Evolutionary conservation across 2,329 filamentous ascomycete genomes (phyloP).

Genomic region (Daldinia sp.): DNA sequence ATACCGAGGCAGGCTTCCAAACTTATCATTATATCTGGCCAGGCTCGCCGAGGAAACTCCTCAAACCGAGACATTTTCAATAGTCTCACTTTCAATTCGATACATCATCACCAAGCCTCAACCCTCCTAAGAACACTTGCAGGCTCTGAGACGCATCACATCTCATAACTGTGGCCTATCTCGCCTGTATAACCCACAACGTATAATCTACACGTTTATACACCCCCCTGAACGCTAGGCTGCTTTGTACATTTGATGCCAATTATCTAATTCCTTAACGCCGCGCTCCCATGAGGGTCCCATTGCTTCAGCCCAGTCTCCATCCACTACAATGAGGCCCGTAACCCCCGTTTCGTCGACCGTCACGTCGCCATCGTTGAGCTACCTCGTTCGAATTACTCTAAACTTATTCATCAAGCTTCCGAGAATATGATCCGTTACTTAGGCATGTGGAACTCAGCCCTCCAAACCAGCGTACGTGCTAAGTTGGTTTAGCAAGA

Average conservation of each 20-base stretch:
- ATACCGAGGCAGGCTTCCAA: too few relatives aligned
- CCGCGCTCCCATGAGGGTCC: conserved; percentile 31
- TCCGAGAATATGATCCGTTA: neutral
- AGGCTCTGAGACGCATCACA: neutral
- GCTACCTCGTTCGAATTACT: conserved; percentile 9
- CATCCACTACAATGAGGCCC: conserved; percentile 3
- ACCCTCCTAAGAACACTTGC: neutral
- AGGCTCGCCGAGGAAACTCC: neutral
- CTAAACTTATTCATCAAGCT: neutral
- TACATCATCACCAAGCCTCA: neutral
- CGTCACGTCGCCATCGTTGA: conserved; percentile 1
- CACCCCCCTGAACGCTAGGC: conserved; percentile 28
- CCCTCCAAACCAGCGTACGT: conserved; percentile 60
- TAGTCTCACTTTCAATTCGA: conserved; percentile 1
- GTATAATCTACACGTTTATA: conserved; percentile 36
- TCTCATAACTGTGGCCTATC: neutral
- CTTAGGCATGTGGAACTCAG: conserved; percentile 26
- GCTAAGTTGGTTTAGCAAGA: conserved; percentile 73
- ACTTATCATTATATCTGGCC: neutral
- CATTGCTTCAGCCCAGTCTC: conserved; percentile 21
- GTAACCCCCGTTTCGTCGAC: conserved; percentile 1
- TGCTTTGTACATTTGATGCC: conserved; percentile 35
- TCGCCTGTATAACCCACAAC: conserved; percentile 1
- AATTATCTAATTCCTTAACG: conserved; percentile 34
- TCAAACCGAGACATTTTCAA: neutral